These are phyloP conservation scores for Aspergillus carbonarius DNA, from an alignment of 2,329 filamentous ascomycete species.

Conservation along the genomic window DNA sequence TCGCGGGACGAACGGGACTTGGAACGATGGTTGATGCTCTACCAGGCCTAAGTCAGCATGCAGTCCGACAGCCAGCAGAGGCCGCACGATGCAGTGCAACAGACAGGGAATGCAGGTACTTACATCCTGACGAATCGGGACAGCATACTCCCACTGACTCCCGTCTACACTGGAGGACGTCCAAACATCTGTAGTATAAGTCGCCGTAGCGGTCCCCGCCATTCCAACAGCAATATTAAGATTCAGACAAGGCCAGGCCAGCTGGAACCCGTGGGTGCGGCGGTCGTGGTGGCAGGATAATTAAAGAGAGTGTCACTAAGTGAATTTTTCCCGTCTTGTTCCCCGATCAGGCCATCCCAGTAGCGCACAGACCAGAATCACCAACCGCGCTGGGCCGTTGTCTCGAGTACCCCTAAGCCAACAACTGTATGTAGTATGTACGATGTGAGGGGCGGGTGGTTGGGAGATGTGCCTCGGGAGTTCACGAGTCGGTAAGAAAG, in stretches of 20 bases:
- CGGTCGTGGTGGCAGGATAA: slow-evolving; percentile 6
- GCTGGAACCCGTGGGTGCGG: slow-evolving; percentile 29
- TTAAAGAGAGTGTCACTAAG: slow-evolving; percentile 18
- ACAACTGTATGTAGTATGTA: slow-evolving; percentile 8
- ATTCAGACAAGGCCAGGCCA: slow-evolving; percentile 33
- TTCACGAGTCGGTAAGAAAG: slow-evolving; percentile 14
- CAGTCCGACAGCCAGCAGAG: background rate
- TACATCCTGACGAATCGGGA: slow-evolving; percentile 38
- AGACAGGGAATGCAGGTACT: slow-evolving; percentile 13
- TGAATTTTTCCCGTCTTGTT: slow-evolving; percentile 1
- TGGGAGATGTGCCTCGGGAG: slow-evolving; percentile 2
- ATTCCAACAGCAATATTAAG: slow-evolving; percentile 30
- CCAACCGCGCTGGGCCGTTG: slow-evolving; percentile 9
- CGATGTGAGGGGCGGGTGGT: slow-evolving; percentile 16
- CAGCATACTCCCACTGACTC: slow-evolving; percentile 39
- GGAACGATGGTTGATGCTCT: slow-evolving; percentile 28
- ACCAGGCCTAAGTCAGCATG: slow-evolving; percentile 7
- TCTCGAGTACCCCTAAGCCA: slow-evolving; percentile 4
- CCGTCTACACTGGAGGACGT: slow-evolving; percentile 35
- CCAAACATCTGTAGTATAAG: slow-evolving; percentile 42
- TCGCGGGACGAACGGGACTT: slow-evolving; percentile 41
- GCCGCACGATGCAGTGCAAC: background rate
- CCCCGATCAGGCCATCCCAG: slow-evolving; percentile 34
- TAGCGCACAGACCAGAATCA: slow-evolving; percentile 10
- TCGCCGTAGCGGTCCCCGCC: slow-evolving; percentile 42